Base-by-base conservation (phyloP, 192 early-diverging fungal genomes). In the Gaertneriomyces sp. region DNA sequence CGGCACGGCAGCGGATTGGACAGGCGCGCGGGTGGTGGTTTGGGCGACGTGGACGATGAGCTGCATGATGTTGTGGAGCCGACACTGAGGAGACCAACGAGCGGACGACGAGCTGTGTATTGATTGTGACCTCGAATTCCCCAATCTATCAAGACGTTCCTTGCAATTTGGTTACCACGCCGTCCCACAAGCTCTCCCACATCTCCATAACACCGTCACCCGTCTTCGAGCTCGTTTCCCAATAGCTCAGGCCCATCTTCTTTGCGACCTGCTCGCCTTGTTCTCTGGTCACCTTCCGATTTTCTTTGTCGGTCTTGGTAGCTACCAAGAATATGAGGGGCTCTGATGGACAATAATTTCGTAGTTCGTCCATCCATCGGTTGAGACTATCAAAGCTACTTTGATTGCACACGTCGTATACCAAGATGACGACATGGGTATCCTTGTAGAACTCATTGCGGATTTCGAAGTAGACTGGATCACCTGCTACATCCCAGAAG, bases 371-470 rank as follows among this genome's bases (percentile, higher is more conserved):
- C 38, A 78, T 52, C 82, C 82, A 84, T 45, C 58, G 56, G 10
- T 69, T 62, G 3, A 82, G 43, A 17, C 61, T 46, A 17, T 75
- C 70, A 53, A 79, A 83, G 9, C 75, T 63, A 20, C 54, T 53
- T 17, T 68, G 45, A 17, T 72, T 63, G 3, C 66, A 66, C 0
- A 70, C 64, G 47, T 78, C 77, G 57, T 64, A 81, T 8, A 81
- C 73, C 5, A 83, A 70, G 10, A 83, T 63, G 8, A 70, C 79
- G 3, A 72, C 81, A 57, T 82, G 74, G 4, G 81, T 84, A 63
- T 84, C 83, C 58, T 79, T 81, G 66, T 85, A 85, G 57, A 85
- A 85, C 68, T 85, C 84, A 56, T 81, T 85, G 7, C 84, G 75
- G 42, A 85, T 79, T 39, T 81, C 81, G 60, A 73, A 74, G 66